Base-by-base conservation (phyloP, 2,329 filamentous ascomycete species). In the Pseudopithomyces maydicus region DNA sequence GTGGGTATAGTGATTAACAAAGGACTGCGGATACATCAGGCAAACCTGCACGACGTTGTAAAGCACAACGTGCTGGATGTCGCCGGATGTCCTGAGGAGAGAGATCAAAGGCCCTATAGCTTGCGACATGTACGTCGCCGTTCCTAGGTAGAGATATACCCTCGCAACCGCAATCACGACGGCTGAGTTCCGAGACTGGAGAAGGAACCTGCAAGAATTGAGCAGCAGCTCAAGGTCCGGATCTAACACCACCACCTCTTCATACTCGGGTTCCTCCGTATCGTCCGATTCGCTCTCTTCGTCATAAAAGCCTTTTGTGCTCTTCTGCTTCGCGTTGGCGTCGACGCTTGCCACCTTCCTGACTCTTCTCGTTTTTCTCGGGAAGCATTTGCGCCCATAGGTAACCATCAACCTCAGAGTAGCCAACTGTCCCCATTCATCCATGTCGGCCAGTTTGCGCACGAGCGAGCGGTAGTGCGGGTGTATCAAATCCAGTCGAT, bases 41-140 rank as follows among this genome's bases (percentile, higher is more conserved):
- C 91, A 95, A 43, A 99, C 90, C n/a, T 92, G 90, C 11, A 97
- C 92, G 57, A 98, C 93, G 72, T 98, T 97, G 81, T 94, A 94
- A 17, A 99, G 84, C 1, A 92, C 93, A 38, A 97, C 85, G 70
- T 96, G 89, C 71, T 96, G 90, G 50, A 97, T 92, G 71, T 98
- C 94, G 57, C 90, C 87, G 0, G 92, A 88, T 12, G 91, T 89
- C 55, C 95, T 87, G 55, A 99, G 81, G 32, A 99, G 84, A 15
- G 94, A 92, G 19, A 97, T 84, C 23, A 99, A 79, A 0, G 95
- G 94, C 0, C 94, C 93, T 55, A 96, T 86, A 6, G 92, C 88
- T 20, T 84, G 80, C 62, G 86, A 84, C 26, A 96, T 83, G 71
- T 97, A 91, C 41, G 90, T 87, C 0, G 86, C 78, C 0, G 91